Base-by-base conservation (phyloP, 208 protist species). In the Lotmaria passim region DNA sequence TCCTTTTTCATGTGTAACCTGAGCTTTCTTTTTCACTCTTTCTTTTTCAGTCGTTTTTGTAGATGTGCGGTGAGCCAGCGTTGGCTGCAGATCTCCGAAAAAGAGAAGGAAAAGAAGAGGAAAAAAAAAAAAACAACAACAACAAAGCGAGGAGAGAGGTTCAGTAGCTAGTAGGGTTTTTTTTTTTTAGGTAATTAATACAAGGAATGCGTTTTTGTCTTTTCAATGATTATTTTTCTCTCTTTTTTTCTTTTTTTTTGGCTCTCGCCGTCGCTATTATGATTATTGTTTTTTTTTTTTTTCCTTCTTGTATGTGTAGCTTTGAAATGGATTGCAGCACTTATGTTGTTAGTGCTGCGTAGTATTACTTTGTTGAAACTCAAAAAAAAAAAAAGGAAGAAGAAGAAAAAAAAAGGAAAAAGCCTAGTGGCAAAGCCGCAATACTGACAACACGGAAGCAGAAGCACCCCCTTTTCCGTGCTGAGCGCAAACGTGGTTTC, bases 271-370 rank as follows among this genome's bases (percentile, higher is more conserved):
- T n/a, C n/a, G n/a, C n/a, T n/a, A n/a, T n/a, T n/a, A n/a, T n/a
- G n/a, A n/a, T n/a, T n/a, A n/a, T n/a, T 43, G 28, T 15, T 8
- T 31, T 47, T 39, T 2, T 67, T n/a, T 21, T 21, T 30, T 51
- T 21, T 51, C 7, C 21, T 2, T 51, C 7, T 33, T 66, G 61
- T 31, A 46, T 34, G 61, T 36, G 0, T 46, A 38, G 31, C 21
- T 41, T 31, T 60, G 55, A 46, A 60, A 60, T 60, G n/a, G 55
- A 60, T 41, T 7, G 36, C 52, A 57, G 55, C 8, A n/a, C 36
- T 60, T 43, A 3, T 60, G 19, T 31, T 24, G 34, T 46, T 28
- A 44, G 55, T 33, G 14, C 55, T 64, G 58, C 44, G 26, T 64
- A 48, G 44, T 52, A 60, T 60, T 7, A 43, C 39, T 62, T 15